Conservation (phyloP, 75 land plant genomes). For the Cunninghamia lanceolata region DNA sequence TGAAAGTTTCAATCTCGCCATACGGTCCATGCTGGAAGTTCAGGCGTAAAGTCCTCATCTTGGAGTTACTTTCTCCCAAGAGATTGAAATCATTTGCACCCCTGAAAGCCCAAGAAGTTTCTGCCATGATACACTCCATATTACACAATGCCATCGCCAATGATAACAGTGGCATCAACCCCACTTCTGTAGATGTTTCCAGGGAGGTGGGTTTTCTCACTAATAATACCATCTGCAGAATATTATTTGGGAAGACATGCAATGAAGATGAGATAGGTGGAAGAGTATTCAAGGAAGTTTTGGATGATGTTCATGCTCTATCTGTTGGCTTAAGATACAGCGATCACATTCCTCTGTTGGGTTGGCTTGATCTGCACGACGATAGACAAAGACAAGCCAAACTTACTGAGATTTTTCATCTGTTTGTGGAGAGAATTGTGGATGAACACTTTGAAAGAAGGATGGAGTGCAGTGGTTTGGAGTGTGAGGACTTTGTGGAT, state of each 20-base stretch:
- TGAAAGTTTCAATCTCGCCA: background rate
- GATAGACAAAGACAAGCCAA: too few species aligned
- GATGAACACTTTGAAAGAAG: background rate
- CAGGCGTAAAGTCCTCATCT: slow-evolving; percentile 17
- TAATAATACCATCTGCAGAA: background rate
- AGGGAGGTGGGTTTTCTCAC: background rate
- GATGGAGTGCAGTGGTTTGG: too few species aligned
- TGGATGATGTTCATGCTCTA: background rate
- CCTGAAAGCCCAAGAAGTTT: slow-evolving; percentile 11
- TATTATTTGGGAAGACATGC: background rate
- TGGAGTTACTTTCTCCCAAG: slow-evolving; percentile 22
- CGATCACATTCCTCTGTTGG: slow-evolving; percentile 5
- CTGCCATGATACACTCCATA: slow-evolving; percentile 16
- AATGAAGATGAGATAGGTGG: too few species aligned
- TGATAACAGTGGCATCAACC: background rate
- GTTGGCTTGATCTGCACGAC: background rate
- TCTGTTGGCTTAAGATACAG: background rate
- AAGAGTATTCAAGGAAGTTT: too few species aligned
- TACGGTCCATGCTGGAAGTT: slow-evolving; percentile 34
- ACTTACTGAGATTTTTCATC: background rate
- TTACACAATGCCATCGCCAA: background rate
- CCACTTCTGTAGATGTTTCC: background rate
- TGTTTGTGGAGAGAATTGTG: slow-evolving; percentile 1
- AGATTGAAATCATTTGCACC: slow-evolving; percentile 10
- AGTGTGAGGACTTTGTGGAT: slow-evolving; percentile 1